Evolutionary conservation across 495 filamentous ascomycete species (phyloP), one percentile per base, ranked within the genome.

Genomic region (Neurospora sp.): DNA sequence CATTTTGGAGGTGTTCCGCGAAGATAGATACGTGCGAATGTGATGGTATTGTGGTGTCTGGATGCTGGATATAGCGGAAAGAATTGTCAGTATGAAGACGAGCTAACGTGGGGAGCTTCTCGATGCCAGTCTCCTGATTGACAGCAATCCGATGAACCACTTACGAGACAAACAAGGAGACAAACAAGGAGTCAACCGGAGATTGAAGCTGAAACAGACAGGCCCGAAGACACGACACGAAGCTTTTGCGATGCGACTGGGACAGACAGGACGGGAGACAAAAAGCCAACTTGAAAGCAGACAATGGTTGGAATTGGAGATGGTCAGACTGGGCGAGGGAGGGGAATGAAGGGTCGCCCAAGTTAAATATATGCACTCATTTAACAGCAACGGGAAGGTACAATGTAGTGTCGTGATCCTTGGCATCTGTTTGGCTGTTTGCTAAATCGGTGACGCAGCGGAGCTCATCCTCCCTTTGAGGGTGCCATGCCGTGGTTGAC

Each of bases 1-100:
- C 91, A 92, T 93, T 65, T 72, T 90, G 75, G n/a, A 12, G 1
- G 68, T 10, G 41, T 40, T 39, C 14, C 10, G 38, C n/a, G 31
- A 39, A 38, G 31, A 22, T 18, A 3, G 40, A n/a, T 16, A n/a
- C 18, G 18, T 65, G 44, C 3, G 18, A 38, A 40, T 39, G 31
- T 31, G 18, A 68, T n/a, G 14, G 38, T 71, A 37, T 7, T 70
- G 44, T 42, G n/a, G 35, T 20, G 7, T 39, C 18, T 38, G 37
- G 31, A 27, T 65, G 37, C 38, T 18, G 53, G 12, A 37, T 65
- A 2, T 7, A 35, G 27, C 14, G 27, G 27, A 31, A 12, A 37
- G 27, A 3, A 27, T 59, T 18, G 53, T 65, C 53, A 65, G 27
- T 18, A 65, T 16, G 53, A 53, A 27, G 20, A 35, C 22, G 70